These are phyloP conservation scores for Hanseniaspora valbyensis DNA, from an alignment of 805 yeast genomes.

Conservation along the genomic window DNA sequence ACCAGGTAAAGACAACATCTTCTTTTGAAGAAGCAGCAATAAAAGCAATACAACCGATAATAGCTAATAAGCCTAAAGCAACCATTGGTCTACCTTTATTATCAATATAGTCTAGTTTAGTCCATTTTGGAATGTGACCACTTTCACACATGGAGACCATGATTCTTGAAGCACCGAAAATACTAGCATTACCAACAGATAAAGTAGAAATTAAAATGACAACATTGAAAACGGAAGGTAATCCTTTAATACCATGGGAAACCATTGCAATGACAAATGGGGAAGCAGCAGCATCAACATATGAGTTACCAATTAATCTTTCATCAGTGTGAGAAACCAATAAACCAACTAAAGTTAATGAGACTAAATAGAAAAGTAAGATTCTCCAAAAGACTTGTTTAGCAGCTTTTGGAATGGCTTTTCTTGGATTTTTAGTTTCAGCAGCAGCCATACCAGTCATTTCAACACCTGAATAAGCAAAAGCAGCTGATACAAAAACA, in stretches of 20 bases:
- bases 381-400: conserved; percentile 51
- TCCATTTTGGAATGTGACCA: conserved; percentile 44
- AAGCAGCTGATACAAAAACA: conserved; percentile 46
- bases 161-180: conserved; percentile 59
- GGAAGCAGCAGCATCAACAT: conserved; percentile 56
- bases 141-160: conserved; percentile 52
- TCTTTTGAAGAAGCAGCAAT: conserved; percentile 44
- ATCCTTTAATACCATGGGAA: conserved; percentile 51
- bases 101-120: conserved; percentile 49
- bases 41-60: conserved; percentile 49
- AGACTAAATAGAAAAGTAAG: conserved; percentile 37
- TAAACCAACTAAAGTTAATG: conserved; percentile 36
- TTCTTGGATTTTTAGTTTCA: conserved; percentile 39
- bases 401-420: conserved; percentile 40
- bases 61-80: conserved; percentile 40
- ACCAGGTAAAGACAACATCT: conserved; percentile 52
- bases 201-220: conserved; percentile 55
- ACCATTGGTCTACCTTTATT: conserved; percentile 56
- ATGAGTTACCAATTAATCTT: conserved; percentile 38
- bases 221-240: conserved; percentile 57
- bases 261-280: conserved; percentile 70
- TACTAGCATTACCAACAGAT: conserved; percentile 63
- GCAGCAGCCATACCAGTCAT: conserved; percentile 43
- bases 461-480: conserved; percentile 46
- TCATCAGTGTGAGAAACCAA: conserved; percentile 38